Evolutionary conservation across 2,329 filamentous ascomycete species (phyloP), one percentile per base, ranked within the genome.

Genomic region (Claviceps maximensis): DNA sequence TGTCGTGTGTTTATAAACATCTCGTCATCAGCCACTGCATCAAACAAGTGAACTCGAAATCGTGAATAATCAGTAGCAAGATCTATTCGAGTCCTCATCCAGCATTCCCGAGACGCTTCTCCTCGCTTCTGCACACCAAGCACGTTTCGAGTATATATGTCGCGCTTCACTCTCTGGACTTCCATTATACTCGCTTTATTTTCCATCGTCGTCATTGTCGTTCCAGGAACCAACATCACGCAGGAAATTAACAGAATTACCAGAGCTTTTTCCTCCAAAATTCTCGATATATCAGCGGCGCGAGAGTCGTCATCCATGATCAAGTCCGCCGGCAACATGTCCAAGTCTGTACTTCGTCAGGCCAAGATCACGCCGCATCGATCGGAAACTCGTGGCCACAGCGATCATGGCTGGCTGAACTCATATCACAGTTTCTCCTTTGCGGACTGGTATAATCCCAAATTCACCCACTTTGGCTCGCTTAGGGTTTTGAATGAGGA

Each of bases 401-500:
- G 80, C 38, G 80, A 94, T 66, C 87, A 94, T 67, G 87, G 86
- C 67, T 95, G 89, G 89, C 79, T 95, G 9, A 86, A 91, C 71
- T 84, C 84, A 8, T 93, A 86, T 71, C 88, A 94, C 73, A 87
- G 84, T 57, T 94, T 95, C 74, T 84, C 79, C 62, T 94, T 95
- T 68, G 87, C 87, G 44, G 75, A 77, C 63, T 81, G 76, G 76
- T 82, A 83, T 67, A 77, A 89, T 63, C 83, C 85, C 2, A 66
- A 69, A 27, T 85, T 82, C 70, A 76, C 77, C 47, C 75, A 78
- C 57, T 94, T 86, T 63, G 89, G 89, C 8, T 78, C 83, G 27
- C 76, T 95, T 47, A 82, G 89, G 53, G 88, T 95, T 41, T 82
- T 95, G 62, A 95, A 95, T 63, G 89, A 95, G 71, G 89, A 95